Base-by-base conservation (phyloP, 768 basidiomycete species). In the Leccinum subgranulosum region DNA sequence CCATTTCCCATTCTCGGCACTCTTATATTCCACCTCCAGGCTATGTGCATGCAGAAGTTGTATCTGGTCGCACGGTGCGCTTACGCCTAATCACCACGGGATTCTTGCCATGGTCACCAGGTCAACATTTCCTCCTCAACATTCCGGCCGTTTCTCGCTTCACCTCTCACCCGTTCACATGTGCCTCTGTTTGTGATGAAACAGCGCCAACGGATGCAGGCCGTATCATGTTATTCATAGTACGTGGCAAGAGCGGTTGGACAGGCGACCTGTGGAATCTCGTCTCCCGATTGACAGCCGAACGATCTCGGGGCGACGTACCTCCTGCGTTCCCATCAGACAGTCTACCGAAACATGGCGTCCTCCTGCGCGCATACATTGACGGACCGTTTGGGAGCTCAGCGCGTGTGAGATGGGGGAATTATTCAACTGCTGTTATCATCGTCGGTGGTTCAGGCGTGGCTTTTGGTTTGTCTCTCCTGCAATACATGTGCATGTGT, bases 361-460 rank as follows among this genome's bases (percentile, higher is more conserved):
- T 85, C 21, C 66, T 87, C 47, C 59, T 87, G 62, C 74, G 81
- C 23, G 81, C 82, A 43, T 80, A 76, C 61, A 77, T 90, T 1
- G 87, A 88, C 53, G 85, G 87, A 1, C 88, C 90, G 4, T 84
- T 84, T 62, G 90, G 90, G 4, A 87, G 85, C 27, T 76, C 85
- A 0, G 78, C 75, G 4, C 75, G 89, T 11, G 81, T 79, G 4
- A 64, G 73, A 36, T 92, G 87, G 86, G 79, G 76, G 7, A 69
- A 75, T 34, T 77, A 86, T 69, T 81, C 86, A 31, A 81, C 80
- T 2, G 79, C 83, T 4, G 55, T 88, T 36, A 79, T 92, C 64
- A 77, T 91, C 49, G 79, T 81, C 1, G 90, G 89, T 14, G 90
- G 90, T 19, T 85, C 85, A 0, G 90, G 90, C 4, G 84, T 89